Conservation (phyloP, 768 basidiomycete species). For the Cubamyces lactineus region DNA sequence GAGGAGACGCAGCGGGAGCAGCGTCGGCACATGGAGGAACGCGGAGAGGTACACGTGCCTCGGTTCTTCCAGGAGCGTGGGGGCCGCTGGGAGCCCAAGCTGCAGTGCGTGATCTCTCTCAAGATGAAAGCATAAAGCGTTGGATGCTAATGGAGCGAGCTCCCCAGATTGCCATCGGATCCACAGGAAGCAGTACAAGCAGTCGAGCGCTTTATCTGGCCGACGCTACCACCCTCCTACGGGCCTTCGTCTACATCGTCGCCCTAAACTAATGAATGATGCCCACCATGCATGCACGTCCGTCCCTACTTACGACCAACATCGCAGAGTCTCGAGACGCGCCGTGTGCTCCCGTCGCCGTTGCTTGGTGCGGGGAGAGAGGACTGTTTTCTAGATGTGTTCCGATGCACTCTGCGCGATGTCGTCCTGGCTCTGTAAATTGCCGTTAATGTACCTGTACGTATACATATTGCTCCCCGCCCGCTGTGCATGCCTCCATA, state of each 20-base stretch:
- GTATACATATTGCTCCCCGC: background rate
- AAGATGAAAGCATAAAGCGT: background rate
- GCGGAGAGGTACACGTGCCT: slow-evolving; percentile 66
- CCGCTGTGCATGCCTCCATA: slow-evolving; percentile 1
- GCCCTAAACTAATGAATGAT: too few species aligned
- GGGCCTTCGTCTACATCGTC: background rate
- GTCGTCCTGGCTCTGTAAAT: background rate
- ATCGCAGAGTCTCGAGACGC: too few species aligned
- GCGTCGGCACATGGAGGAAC: slow-evolving; percentile 73
- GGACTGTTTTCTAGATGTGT: background rate
- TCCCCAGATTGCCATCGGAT: slow-evolving; percentile 67
- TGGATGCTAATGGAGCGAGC: background rate
- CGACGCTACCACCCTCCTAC: slow-evolving; percentile 24
- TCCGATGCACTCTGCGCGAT: background rate
- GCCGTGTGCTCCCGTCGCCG: too few species aligned
- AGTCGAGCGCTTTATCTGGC: slow-evolving; percentile 84
- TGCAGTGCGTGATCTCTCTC: slow-evolving; percentile 55
- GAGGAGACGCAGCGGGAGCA: slow-evolving; percentile 91
- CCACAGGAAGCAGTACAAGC: slow-evolving; percentile 64
- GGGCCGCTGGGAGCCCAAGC: slow-evolving; percentile 82
- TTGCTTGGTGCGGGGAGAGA: background rate
- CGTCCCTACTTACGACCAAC: too few species aligned
- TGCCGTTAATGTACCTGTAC: slow-evolving; percentile 18
- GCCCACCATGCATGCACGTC: too few species aligned
- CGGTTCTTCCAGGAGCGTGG: slow-evolving; percentile 80